A percentile compares a stretch with the other conserved stretches of the same genome.
Conservation (phyloP, 1,284 basidiomycete genomes). For the Fomitopsis schrenkii region DNA sequence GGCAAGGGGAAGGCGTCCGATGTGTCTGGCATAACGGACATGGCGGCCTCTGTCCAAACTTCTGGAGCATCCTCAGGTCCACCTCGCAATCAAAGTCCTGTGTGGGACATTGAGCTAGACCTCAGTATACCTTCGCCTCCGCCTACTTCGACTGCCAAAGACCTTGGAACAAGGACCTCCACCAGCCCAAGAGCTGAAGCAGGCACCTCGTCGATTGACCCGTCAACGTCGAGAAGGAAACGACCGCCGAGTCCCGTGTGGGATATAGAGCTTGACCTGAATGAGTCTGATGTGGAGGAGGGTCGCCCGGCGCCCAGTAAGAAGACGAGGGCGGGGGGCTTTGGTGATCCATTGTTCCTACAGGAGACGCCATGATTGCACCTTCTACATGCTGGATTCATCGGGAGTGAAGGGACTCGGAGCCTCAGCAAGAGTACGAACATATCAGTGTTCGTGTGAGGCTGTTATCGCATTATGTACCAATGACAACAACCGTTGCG, state of each 20-base stretch:
- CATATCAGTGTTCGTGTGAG: too few relatives aligned
- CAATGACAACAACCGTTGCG: too few relatives aligned
- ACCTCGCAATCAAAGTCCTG: conserved; percentile 25
- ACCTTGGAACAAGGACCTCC: background rate
- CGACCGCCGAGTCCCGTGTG: conserved; percentile 44
- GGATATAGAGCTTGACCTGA: conserved; percentile 57
- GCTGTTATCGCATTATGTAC: too few relatives aligned
- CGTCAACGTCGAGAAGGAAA: conserved; percentile 6
- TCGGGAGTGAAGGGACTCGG: background rate
- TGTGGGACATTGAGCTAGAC: conserved; percentile 38
- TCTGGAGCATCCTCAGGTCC: conserved; percentile 1
- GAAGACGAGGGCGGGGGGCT: conserved; percentile 5
- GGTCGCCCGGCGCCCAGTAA: background rate
- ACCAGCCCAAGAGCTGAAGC: background rate
- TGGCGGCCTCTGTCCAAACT: background rate
- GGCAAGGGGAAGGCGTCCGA: conserved; percentile 15
- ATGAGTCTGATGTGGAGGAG: conserved; percentile 27
- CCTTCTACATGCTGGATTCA: background rate
- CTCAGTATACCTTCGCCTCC: conserved; percentile 23
- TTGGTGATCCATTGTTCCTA: conserved; percentile 11
- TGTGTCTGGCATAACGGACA: conserved; percentile 5
- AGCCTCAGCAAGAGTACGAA: background rate
- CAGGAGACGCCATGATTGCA: background rate
- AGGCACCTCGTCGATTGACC: too few relatives aligned
- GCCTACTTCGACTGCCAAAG: background rate